Evolutionary conservation across 2,329 filamentous ascomycete genomes (phyloP).

Genomic region (Exophiala sp.): DNA sequence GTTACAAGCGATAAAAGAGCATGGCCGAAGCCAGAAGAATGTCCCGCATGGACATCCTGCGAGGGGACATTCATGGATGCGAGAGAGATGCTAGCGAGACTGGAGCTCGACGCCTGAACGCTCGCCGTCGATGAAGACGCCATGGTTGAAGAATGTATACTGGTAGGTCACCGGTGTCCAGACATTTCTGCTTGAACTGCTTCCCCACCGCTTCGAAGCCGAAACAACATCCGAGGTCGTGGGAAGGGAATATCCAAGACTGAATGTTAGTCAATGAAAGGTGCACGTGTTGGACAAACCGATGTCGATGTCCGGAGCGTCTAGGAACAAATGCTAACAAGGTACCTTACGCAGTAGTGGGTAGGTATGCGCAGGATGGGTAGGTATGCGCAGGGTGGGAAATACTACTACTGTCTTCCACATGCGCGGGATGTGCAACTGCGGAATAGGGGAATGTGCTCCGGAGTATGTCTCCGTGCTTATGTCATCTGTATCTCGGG

Average conservation of each 20-base stretch:
- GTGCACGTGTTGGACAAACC: slow-evolving; percentile 16
- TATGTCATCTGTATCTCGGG: no score
- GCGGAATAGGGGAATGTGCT: neutral
- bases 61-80: slow-evolving; percentile 10
- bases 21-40: slow-evolving; percentile 15
- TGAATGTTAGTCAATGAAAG: slow-evolving; percentile 18
- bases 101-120: slow-evolving; percentile 10
- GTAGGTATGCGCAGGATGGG: no score
- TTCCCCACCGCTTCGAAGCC: slow-evolving; percentile 5
- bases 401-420: neutral
- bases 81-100: slow-evolving; percentile 1
- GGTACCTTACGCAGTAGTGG: no score
- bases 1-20: slow-evolving; percentile 34
- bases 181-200: slow-evolving; percentile 12
- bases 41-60: slow-evolving; percentile 4
- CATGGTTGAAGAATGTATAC: slow-evolving; percentile 4
- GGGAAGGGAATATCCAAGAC: slow-evolving; percentile 4
- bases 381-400: no score
- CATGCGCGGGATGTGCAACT: neutral
- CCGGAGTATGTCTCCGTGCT: neutral
- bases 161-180: slow-evolving; percentile 13
- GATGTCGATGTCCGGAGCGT: neutral
- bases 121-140: slow-evolving; percentile 6
- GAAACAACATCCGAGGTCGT: neutral
- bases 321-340: neutral